These are phyloP conservation scores for Melanogaster broomeanus DNA, from an alignment of 768 basidiomycete genomes.

Conservation along the genomic window DNA sequence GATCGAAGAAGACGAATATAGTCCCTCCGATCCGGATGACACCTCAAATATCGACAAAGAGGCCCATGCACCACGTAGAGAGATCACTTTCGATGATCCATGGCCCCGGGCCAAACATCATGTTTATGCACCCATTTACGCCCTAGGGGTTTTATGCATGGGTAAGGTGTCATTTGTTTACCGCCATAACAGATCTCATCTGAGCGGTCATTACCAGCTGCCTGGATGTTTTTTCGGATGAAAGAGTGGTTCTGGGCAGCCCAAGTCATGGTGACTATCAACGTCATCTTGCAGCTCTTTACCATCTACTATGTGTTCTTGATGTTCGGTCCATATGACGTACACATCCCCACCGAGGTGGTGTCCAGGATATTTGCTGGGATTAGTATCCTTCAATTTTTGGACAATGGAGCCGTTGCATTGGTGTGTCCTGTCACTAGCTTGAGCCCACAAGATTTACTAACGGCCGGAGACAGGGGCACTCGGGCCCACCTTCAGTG, in stretches of 20 bases:
- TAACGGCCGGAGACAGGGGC: neutral
- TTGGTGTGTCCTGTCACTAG: neutral
- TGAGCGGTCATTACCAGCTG: too few relatives aligned
- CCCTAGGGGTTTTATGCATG: constrained; percentile 34
- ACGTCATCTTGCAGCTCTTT: constrained; percentile 35
- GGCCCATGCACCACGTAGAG: too few relatives aligned
- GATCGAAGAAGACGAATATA: too few relatives aligned
- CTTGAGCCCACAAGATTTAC: neutral
- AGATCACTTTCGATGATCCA: too few relatives aligned
- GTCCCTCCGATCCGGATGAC: neutral
- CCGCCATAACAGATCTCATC: too few relatives aligned
- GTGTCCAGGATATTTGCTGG: constrained; percentile 45
- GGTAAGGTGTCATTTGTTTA: too few relatives aligned
- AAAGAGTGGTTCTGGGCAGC: constrained; percentile 25
- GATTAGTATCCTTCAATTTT: constrained; percentile 28
- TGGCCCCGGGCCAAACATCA: constrained; percentile 9
- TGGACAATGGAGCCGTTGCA: constrained; percentile 1
- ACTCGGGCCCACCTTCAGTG: neutral
- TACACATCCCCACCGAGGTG: constrained; percentile 39
- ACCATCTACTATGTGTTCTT: constrained; percentile 33
- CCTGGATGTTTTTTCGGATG: constrained; percentile 34
- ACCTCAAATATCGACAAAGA: neutral
- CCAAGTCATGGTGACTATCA: constrained; percentile 33
- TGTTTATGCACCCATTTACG: constrained; percentile 33
- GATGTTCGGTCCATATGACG: too few relatives aligned